Evolutionary conservation across 257 asterid species (phyloP).

Genomic region (Solanum gracilifrons): DNA sequence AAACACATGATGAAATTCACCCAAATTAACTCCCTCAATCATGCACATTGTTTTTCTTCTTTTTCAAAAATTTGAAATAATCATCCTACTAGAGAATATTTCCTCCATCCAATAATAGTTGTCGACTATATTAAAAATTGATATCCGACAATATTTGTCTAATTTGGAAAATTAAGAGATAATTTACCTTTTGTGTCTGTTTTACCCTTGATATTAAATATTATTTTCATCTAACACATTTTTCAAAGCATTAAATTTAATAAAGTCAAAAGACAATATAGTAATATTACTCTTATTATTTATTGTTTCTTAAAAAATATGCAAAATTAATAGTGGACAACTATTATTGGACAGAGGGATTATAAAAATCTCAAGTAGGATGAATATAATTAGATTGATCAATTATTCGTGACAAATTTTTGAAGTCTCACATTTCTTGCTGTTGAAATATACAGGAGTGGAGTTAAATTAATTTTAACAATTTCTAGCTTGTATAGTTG

Average conservation of each 20-base stretch:
- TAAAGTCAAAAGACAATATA: too few species aligned
- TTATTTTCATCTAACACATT: background rate
- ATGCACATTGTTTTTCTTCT: background rate
- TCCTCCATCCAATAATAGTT: background rate
- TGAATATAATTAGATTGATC: background rate
- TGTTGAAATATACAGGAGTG: background rate
- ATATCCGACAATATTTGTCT: too few species aligned
- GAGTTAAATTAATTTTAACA: background rate
- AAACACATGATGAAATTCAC: background rate
- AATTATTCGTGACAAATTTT: background rate
- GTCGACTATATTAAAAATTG: too few species aligned
- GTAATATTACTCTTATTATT: too few species aligned
- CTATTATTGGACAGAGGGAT: too few species aligned
- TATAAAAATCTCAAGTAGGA: background rate
- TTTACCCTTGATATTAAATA: background rate
- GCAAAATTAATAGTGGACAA: too few species aligned
- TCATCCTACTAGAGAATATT: background rate
- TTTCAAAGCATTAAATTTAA: background rate
- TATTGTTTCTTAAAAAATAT: too few species aligned
- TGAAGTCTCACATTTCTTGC: background rate
- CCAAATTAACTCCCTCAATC: background rate
- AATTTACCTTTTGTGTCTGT: background rate
- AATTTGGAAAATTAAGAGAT: background rate
- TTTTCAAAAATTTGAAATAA: background rate
- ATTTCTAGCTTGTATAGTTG: background rate